Percentiles rank a stretch among this genome's conserved stretches.
Conservation (phyloP, 1,284 basidiomycete species). For the Kalmanozyma brasiliensis region DNA sequence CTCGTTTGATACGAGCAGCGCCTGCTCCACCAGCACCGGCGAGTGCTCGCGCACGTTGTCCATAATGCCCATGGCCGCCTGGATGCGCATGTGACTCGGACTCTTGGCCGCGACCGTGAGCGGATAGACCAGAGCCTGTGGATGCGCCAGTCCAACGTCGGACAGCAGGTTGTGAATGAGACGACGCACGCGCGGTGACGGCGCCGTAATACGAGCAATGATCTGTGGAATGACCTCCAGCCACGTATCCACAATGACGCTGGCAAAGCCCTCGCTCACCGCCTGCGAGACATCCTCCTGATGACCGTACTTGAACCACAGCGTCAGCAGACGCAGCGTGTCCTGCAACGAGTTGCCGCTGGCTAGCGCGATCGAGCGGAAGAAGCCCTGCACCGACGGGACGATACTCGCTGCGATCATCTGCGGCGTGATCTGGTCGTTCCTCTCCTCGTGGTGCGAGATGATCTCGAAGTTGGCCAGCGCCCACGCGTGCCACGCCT, state of each 20-base stretch:
- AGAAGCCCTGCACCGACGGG: constrained; percentile 92
- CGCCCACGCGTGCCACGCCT: constrained; percentile 99
- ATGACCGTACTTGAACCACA: constrained; percentile 98
- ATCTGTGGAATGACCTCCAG: constrained; percentile 99
- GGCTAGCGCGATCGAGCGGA: constrained; percentile 91
- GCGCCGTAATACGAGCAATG: constrained; percentile 97
- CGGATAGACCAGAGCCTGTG: constrained; percentile 96
- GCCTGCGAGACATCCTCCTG: constrained; percentile 90
- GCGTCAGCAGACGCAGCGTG: constrained; percentile 87
- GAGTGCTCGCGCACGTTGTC: constrained; percentile 94
- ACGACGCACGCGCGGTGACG: constrained; percentile 83
- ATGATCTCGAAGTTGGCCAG: constrained; percentile 96
- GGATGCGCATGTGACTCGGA: constrained; percentile 82
- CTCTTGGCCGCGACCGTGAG: constrained; percentile 98
- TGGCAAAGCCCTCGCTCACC: constrained; percentile 86
- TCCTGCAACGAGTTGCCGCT: constrained; percentile 91
- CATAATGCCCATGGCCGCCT: constrained; percentile 89
- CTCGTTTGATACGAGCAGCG: constrained; percentile 89
- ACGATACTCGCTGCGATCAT: constrained; percentile 87
- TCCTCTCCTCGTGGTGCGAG: constrained; percentile 69
- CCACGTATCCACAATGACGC: constrained; percentile 97
- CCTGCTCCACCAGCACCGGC: constrained; percentile 88
- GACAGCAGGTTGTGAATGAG: constrained; percentile 90
- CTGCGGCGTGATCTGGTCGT: constrained; percentile 76
- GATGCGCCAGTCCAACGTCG: constrained; percentile 94